Base-by-base conservation (phyloP, 2,329 filamentous ascomycete species). In the Pseudogymnoascus sp. region DNA sequence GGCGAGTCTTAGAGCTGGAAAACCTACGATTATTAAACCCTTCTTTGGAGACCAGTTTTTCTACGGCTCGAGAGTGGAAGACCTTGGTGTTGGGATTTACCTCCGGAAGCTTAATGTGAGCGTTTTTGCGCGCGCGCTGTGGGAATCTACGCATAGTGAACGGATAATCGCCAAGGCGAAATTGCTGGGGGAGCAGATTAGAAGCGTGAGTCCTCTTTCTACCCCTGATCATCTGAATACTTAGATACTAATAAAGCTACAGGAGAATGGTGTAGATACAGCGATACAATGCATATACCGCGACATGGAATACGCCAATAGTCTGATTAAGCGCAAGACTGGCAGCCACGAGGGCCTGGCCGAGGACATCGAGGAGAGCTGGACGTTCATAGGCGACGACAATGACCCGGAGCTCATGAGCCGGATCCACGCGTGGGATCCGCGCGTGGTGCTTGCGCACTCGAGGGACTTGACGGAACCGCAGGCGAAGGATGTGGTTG, bases 1-100 rank as follows among this genome's bases (percentile, higher is more conserved):
- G 1, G 95, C 95, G 0, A 96, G 91, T 74, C 79, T 99, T 59
- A 84, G 95, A 61, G 93, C 93, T 0, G 95, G 95, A 1, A 85
- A 96, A 4, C 95, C 95, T 0, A 97, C 95, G 0, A 93, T 99
- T 67, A 89, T 97, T 72, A 90, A 93, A 65, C 95, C 95, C 0
- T 99, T 97, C 79, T 99, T 99, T 72, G 95, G 95, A 4, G 95
- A 99, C 70, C 95, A 99, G 73, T 97, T 89, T 80, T 99, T 99
- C 80, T 97, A 96, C 70, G 95, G 92, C 6, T 85, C 82, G 31
- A 84, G 95, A 3, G 89, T 97, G 1, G 92, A 97, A 74, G 93
- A 97, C 71, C 80, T 99, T 5, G 93, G 95, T 0, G 95, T 97
- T 1, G 95, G 95, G 0, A 87, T 96, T 19, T 91, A 88, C 72